Percentiles rank a stretch among this genome's conserved stretches.
Conservation (phyloP, 495 filamentous ascomycete genomes). For the Tuber brumale region DNA sequence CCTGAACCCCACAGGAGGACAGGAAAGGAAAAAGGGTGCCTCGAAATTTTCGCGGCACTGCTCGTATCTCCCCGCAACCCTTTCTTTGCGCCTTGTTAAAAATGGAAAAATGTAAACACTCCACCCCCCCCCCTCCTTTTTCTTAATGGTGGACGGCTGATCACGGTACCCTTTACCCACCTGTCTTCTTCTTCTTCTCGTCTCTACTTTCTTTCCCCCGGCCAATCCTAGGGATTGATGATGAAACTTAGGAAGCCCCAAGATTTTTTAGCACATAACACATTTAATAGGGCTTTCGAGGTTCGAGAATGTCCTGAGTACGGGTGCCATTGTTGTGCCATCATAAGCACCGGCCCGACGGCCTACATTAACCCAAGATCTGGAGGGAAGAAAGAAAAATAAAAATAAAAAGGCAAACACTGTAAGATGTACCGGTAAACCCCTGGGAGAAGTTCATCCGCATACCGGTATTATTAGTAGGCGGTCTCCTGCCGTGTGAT, state of each 20-base stretch:
- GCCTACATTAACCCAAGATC: not conserved
- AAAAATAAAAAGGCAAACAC: not conserved
- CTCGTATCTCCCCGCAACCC: not conserved
- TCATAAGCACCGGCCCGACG: not conserved
- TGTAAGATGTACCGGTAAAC: not conserved
- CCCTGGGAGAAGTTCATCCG: not conserved
- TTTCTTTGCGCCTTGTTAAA: not conserved
- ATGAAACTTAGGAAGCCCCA: slow-evolving; percentile 1
- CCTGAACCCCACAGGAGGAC: slow-evolving; percentile 12
- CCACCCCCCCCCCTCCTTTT: not conserved
- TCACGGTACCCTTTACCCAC: not conserved
- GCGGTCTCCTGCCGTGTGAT: not conserved
- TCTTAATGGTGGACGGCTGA: not conserved
- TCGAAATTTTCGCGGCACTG: not conserved
- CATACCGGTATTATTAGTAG: not conserved
- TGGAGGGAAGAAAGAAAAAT: not conserved
- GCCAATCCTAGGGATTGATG: not conserved
- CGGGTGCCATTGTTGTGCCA: not conserved
- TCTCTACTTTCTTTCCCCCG: not conserved
- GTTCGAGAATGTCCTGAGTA: not conserved
- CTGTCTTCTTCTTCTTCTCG: not conserved
- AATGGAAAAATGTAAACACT: slow-evolving; percentile 3
- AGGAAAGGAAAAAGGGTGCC: slow-evolving; percentile 1
- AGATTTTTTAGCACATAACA: not conserved
- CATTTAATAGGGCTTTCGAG: not conserved